Percentiles rank a stretch among this genome's conserved stretches.
phyloP scores from a whole-genome alignment of 2,329 filamentous ascomycete genomes.

The Talaromyces verruculosus region DNA sequence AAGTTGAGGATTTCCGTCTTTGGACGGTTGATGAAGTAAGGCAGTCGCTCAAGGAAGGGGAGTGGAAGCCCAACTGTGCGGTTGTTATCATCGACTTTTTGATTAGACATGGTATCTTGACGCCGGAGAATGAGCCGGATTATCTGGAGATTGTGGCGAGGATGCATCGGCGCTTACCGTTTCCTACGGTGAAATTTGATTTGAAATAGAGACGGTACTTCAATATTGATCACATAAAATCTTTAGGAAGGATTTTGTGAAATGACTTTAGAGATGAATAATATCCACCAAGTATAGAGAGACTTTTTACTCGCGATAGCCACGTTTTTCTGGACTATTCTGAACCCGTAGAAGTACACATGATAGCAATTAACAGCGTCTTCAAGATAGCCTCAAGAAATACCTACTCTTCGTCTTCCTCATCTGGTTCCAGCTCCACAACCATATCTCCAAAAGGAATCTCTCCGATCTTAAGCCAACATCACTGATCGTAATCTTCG shows the following conservation, averaged over 20 bases:
- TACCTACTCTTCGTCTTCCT: too few relatives aligned
- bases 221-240: constrained; percentile 18
- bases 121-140: constrained; percentile 72
- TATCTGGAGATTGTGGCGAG: constrained; percentile 73
- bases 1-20: constrained; percentile 82
- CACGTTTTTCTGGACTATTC: too few relatives aligned
- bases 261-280: not conserved
- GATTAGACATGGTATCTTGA: constrained; percentile 78
- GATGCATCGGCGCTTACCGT: constrained; percentile 76
- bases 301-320: too few relatives aligned
- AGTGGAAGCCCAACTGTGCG: constrained; percentile 93
- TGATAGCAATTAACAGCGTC: too few relatives aligned
- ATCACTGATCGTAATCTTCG: too few relatives aligned
- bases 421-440: too few relatives aligned
- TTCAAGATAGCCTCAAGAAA: too few relatives aligned
- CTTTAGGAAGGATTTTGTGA: not conserved
- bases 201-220: constrained; percentile 27
- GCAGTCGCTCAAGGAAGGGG: constrained; percentile 65
- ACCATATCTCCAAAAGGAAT: too few relatives aligned
- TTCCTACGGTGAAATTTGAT: constrained; percentile 60
- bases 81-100: constrained; percentile 87
- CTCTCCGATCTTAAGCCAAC: too few relatives aligned
- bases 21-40: constrained; percentile 75
- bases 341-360: too few relatives aligned
- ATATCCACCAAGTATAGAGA: not conserved